These are phyloP conservation scores for Dictyostelium firmibasis DNA, from an alignment of 78 protist species.

Conservation along the genomic window DNA sequence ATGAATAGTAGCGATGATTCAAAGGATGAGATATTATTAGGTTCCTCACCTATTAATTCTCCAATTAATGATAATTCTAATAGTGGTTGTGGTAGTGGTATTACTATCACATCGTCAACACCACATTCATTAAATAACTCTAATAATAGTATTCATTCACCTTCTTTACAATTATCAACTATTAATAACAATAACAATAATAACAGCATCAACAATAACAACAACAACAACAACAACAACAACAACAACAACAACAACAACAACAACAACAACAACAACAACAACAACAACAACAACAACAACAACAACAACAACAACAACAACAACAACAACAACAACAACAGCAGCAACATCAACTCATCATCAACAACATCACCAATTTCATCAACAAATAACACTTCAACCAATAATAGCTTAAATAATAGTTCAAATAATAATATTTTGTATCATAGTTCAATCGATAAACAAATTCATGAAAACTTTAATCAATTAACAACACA, in stretches of 20 bases:
- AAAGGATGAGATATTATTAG: not conserved
- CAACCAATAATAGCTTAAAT: constrained; percentile 1
- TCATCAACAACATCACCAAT: not conserved
- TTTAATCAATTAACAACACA: constrained; percentile 42
- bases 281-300: not conserved
- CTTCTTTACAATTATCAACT: not conserved
- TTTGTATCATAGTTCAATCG: not conserved
- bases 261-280: not conserved
- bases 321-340: too few relatives aligned
- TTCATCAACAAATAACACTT: not conserved
- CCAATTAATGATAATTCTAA: not conserved
- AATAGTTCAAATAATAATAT: constrained; percentile 9
- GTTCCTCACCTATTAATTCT: not conserved
- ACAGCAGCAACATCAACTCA: not conserved
- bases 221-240: not conserved
- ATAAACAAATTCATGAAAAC: constrained; percentile 43
- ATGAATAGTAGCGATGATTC: not conserved
- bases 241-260: constrained; percentile 1
- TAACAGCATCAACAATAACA: too few relatives aligned
- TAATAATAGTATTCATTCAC: not conserved
- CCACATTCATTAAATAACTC: not conserved
- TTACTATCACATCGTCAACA: not conserved
- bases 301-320: too few relatives aligned
- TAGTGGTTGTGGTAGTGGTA: too few relatives aligned
- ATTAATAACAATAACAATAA: not conserved